Evolutionary conservation across 73 alveolate genomes (phyloP).

Genomic region (Breviolum minutum): DNA sequence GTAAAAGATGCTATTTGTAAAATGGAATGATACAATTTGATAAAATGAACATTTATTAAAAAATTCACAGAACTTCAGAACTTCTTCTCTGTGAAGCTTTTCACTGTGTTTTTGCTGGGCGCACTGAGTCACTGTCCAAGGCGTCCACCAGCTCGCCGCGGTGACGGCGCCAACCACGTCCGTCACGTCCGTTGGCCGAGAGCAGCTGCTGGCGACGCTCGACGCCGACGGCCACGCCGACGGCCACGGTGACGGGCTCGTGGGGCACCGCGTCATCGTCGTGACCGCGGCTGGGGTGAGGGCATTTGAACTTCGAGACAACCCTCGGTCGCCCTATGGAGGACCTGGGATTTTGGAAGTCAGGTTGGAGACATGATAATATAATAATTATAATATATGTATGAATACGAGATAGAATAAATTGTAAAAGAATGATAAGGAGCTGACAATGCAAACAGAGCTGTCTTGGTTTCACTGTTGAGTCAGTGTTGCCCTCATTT

Average conservation of each 20-base stretch:
- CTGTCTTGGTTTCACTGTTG: neutral
- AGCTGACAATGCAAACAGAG: neutral
- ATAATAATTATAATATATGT: no score
- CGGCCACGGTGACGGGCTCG: neutral
- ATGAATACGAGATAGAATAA: neutral
- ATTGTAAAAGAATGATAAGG: neutral
- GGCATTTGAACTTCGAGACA: conserved; percentile 66
- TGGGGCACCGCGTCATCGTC: conserved; percentile 17
- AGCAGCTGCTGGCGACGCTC: neutral
- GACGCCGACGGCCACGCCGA: neutral
- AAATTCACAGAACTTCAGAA: no score
- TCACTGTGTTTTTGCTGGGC: no score
- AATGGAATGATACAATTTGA: no score
- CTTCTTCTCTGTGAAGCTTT: no score
- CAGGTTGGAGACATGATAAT: neutral
- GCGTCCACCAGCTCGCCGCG: neutral
- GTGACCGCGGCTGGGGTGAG: conserved; percentile 61
- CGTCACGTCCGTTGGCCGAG: neutral
- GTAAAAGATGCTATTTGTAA: neutral
- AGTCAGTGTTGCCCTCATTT: neutral
- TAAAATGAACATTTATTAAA: no score
- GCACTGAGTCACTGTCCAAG: no score
- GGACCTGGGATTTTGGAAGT: neutral
- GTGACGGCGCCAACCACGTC: neutral
- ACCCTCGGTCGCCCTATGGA: conserved; percentile 54